Conservation (phyloP, 2,329 filamentous ascomycete genomes). For the Cyanodermella asteris region DNA sequence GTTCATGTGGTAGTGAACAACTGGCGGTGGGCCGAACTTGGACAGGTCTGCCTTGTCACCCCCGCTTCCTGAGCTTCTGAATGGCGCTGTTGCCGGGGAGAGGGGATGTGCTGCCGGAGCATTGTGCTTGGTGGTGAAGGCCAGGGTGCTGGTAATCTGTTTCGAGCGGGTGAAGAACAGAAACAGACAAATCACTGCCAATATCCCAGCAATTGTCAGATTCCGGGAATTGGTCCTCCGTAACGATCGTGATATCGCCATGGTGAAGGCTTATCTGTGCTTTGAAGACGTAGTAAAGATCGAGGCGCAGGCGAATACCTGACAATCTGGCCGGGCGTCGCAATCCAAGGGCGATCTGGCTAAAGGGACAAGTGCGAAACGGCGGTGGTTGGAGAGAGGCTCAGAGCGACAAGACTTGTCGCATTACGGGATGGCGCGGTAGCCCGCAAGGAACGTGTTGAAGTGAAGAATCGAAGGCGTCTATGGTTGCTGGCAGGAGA, state of each 20-base stretch:
- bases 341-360: too few relatives aligned
- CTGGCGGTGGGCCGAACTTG: conserved; percentile 48
- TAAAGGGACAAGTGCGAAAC: too few relatives aligned
- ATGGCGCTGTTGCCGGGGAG: conserved; percentile 52
- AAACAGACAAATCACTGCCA: conserved; percentile 56
- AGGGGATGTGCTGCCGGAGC: conserved; percentile 45
- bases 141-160: conserved; percentile 26
- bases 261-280: conserved; percentile 17
- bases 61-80: too few relatives aligned
- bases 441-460: too few relatives aligned
- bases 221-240: conserved; percentile 63
- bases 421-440: too few relatives aligned
- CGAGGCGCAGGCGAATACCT: too few relatives aligned
- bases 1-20: conserved; percentile 86
- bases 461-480: too few relatives aligned
- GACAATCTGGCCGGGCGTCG: too few relatives aligned
- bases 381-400: too few relatives aligned
- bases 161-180: conserved; percentile 39
- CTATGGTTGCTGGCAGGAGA: too few relatives aligned
- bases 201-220: conserved; percentile 45
- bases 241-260: conserved; percentile 43
- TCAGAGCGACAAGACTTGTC: too few relatives aligned
- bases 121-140: conserved; percentile 28
- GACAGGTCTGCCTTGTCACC: conserved; percentile 41
- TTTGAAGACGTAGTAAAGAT: too few relatives aligned